Conservation (phyloP, 345 rosid species). For the Schrenkiella parvula region DNA sequence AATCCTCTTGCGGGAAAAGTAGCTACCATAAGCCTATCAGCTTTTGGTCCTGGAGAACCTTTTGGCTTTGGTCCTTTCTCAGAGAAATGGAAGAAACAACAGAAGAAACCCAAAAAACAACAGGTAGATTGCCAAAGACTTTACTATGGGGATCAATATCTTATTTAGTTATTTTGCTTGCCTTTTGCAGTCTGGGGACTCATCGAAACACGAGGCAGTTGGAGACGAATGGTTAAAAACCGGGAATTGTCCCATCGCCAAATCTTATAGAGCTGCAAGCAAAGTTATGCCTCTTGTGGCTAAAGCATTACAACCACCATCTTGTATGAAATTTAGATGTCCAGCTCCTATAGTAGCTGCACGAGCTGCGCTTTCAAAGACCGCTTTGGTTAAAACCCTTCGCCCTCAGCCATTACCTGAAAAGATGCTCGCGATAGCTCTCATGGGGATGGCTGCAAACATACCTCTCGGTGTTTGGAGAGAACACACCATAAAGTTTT, state of each 20-base stretch:
- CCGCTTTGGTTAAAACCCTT: slow-evolving; percentile 61
- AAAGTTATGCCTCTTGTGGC: slow-evolving; percentile 69
- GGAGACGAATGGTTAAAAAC: slow-evolving; percentile 75
- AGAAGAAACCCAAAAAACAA: slow-evolving; percentile 52
- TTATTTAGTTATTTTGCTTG: background rate
- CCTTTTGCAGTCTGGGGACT: slow-evolving; percentile 44
- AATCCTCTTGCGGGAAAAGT: slow-evolving; percentile 64
- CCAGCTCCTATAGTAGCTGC: slow-evolving; percentile 82
- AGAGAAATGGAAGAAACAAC: slow-evolving; percentile 64
- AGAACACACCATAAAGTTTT: slow-evolving; percentile 84
- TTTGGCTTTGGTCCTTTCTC: slow-evolving; percentile 66
- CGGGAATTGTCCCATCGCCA: slow-evolving; percentile 87
- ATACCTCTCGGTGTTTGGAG: slow-evolving; percentile 84
- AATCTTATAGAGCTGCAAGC: slow-evolving; percentile 76
- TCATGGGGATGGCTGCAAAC: slow-evolving; percentile 83
- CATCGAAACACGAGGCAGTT: slow-evolving; percentile 59
- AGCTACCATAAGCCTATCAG: slow-evolving; percentile 80
- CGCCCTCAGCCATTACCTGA: slow-evolving; percentile 89
- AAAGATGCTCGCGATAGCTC: slow-evolving; percentile 73
- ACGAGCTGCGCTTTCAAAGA: slow-evolving; percentile 77
- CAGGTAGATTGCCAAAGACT: slow-evolving; percentile 46
- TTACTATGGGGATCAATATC: background rate
- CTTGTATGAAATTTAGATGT: slow-evolving; percentile 64
- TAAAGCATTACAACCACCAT: slow-evolving; percentile 54
- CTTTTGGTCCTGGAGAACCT: slow-evolving; percentile 72